Evolutionary conservation across 805 yeast species (phyloP), one percentile per base, ranked within the genome.

Genomic region (Saccharomyces jurei): DNA sequence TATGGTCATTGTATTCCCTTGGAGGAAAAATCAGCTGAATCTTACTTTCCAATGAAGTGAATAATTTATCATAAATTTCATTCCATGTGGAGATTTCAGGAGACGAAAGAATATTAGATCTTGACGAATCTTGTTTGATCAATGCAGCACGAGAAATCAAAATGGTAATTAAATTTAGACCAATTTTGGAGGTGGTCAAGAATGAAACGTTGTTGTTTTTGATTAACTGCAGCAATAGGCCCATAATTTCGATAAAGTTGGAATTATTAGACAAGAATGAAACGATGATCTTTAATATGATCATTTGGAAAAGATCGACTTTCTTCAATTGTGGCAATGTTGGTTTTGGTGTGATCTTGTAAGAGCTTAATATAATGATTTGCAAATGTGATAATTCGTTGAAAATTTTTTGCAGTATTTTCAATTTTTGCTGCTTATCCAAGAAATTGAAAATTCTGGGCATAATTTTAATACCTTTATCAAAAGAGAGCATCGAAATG

Each of bases 71-170:
- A 69, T 92, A 92, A 54, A 89, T 82, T 52, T 79, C 76, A 48
- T 85, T 79, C 97, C 97, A 91, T 71, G 74, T 71, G 32, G 74
- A 67, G 32, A 71, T 61, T 54, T 74, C 77, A 51, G 74, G 73
- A 9, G 70, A 66, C 5, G 77, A 72, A 22, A 81, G 60, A 47
- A 65, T 63, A 54, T 62, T 69, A 10, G 65, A 63, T 55, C 72
- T 64, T 67, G 73, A 67, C 57, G 83, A 83, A 66, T 91, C 96
- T 68, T 95, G 97, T 65, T 86, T 85, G 64, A 92, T 86, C 63
- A 91, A 80, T 70, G 92, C 97, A 32, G 96, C 92, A 64, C 97
- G 82, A 4, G 97, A 89, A 55, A 91, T 82, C 58, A 92, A 75
- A n/a, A 95, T 88, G 0, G 97, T 92, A 53, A 92, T 79, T 54